Evolutionary conservation across 2,329 filamentous ascomycete species (phyloP).

Genomic region (Phyllosticta ampelicida): DNA sequence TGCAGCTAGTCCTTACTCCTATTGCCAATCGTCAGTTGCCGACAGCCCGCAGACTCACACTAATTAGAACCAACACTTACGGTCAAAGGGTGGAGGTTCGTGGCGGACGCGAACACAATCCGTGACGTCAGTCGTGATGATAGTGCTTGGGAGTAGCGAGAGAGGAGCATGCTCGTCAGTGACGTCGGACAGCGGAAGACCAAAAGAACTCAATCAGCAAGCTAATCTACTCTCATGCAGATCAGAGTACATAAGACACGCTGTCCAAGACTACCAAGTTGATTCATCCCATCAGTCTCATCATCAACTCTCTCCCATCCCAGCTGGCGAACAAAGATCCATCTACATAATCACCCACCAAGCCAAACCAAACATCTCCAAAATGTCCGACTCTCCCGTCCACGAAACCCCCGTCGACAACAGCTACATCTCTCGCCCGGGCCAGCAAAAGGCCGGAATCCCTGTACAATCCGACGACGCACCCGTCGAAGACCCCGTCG

Average conservation of each 20-base stretch:
- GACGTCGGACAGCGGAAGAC: background rate
- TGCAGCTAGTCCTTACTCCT: background rate
- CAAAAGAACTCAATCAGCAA: background rate
- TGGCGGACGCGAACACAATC: background rate
- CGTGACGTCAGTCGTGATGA: background rate
- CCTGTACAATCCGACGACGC: constrained; percentile 38
- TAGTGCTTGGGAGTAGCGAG: background rate
- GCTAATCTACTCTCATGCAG: background rate
- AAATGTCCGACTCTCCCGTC: constrained; percentile 18
- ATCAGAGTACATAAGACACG: background rate
- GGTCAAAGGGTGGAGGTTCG: background rate
- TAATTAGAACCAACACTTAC: background rate
- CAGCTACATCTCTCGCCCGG: constrained; percentile 37
- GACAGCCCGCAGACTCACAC: background rate
- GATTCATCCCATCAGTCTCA: background rate
- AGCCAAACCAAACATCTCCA: background rate
- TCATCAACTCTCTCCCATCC: background rate
- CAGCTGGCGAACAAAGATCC: background rate
- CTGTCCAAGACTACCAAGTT: background rate
- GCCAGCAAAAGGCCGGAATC: constrained; percentile 30
- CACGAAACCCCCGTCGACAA: constrained; percentile 30
- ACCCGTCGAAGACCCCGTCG: constrained; percentile 36
- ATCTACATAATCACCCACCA: background rate
- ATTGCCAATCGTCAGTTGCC: no score
- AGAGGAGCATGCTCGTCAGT: background rate